Conservation (phyloP, 2,329 filamentous ascomycete genomes). For the Chaetomium strumarium region DNA sequence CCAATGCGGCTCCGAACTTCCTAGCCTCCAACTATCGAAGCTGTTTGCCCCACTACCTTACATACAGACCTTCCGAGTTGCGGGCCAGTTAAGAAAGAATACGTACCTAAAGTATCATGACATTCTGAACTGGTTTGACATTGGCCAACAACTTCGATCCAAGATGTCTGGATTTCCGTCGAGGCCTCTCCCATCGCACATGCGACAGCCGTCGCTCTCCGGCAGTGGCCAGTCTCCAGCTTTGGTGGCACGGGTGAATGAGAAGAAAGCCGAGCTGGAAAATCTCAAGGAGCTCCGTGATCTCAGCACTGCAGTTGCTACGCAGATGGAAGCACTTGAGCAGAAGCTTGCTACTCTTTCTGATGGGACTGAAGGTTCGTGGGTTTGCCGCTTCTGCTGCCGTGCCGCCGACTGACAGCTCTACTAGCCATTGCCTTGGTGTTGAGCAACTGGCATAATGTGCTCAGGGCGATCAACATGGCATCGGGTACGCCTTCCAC, state of each 20-base stretch:
- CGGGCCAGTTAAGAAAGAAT: too few species aligned
- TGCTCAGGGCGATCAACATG: slow-evolving; percentile 79
- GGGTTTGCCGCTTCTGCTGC: neutral
- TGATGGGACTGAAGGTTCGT: slow-evolving; percentile 71
- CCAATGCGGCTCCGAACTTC: too few species aligned
- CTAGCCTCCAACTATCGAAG: too few species aligned
- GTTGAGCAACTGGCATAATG: slow-evolving; percentile 81
- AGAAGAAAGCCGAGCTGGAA: slow-evolving; percentile 80
- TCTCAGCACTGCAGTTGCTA: slow-evolving; percentile 69
- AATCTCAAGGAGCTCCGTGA: slow-evolving; percentile 72
- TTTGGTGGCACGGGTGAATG: slow-evolving; percentile 69
- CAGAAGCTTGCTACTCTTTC: slow-evolving; percentile 72
- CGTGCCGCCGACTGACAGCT: slow-evolving; percentile 8
- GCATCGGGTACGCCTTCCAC: slow-evolving; percentile 60
- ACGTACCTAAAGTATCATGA: neutral
- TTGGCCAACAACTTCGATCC: neutral
- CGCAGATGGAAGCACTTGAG: slow-evolving; percentile 77
- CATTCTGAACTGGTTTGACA: neutral
- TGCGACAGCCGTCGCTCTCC: slow-evolving; percentile 55
- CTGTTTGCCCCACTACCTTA: neutral
- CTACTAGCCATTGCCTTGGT: slow-evolving; percentile 71
- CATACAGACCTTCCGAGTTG: too few species aligned
- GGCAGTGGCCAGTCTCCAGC: slow-evolving; percentile 59
- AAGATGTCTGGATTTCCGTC: slow-evolving; percentile 53
- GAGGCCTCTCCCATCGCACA: slow-evolving; percentile 56